Evolutionary conservation across 2,329 filamentous ascomycete species (phyloP).

Genomic region (Chrysoporthe cubensis): DNA sequence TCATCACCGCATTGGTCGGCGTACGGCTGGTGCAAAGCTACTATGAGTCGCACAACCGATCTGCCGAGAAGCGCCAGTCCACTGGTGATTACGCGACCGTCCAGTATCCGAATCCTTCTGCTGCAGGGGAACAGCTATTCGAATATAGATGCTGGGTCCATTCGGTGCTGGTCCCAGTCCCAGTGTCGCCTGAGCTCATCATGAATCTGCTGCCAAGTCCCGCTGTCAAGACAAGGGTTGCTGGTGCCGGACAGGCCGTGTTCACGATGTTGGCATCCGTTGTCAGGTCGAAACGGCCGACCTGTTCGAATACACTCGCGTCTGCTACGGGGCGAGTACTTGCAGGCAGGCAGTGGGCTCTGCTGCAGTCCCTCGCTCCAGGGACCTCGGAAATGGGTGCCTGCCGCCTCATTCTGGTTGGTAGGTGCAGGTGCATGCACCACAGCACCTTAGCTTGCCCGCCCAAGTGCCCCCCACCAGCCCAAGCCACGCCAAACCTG

Average conservation of each 20-base stretch:
- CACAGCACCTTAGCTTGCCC: not conserved
- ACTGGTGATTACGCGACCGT: conserved; percentile 4
- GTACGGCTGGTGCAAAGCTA: conserved; percentile 8
- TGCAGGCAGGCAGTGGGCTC: not conserved
- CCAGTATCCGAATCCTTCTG: not conserved
- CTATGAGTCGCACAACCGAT: not conserved
- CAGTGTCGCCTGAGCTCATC: not conserved
- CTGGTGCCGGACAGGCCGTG: not conserved
- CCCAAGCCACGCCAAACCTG: not conserved
- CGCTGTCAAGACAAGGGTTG: not conserved
- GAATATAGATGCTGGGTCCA: not conserved
- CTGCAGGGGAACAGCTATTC: not conserved
- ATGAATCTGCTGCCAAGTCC: not conserved
- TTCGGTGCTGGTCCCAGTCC: no score
- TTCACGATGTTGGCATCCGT: not conserved
- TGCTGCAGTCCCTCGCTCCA: not conserved
- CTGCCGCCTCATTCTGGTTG: not conserved
- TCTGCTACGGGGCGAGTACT: not conserved
- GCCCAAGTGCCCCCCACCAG: not conserved
- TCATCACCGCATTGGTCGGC: conserved; percentile 12
- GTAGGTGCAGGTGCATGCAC: not conserved
- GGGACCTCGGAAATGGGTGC: not conserved
- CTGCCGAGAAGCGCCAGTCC: not conserved
- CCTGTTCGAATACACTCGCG: not conserved
- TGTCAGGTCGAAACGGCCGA: not conserved